Evolutionary conservation across 2,329 filamentous ascomycete species (phyloP).

Genomic region (Neofusicoccum sp.): DNA sequence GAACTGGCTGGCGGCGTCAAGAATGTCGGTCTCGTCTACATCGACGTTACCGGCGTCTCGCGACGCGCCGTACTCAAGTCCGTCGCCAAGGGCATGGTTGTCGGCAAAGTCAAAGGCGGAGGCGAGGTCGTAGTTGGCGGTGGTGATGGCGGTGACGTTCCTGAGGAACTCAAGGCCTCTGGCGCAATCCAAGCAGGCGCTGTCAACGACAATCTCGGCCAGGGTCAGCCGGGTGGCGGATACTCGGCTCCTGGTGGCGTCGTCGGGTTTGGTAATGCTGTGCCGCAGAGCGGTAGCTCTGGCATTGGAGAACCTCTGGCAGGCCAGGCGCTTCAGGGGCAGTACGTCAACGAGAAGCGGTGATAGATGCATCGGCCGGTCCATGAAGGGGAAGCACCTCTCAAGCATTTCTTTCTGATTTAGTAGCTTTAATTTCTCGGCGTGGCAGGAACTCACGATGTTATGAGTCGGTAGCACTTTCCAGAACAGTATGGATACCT

Average conservation of each 20-base stretch:
- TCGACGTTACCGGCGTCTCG: conserved; percentile 92
- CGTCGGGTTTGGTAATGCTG: conserved; percentile 40
- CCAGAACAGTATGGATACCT: neutral
- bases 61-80: conserved; percentile 88
- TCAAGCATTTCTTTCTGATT: neutral
- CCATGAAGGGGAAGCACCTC: too few species aligned
- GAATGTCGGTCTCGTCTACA: conserved; percentile 96
- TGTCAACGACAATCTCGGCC: conserved; percentile 34
- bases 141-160: conserved; percentile 55
- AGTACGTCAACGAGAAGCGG: conserved; percentile 20
- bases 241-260: conserved; percentile 29
- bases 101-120: conserved; percentile 75
- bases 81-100: conserved; percentile 92
- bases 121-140: conserved; percentile 75
- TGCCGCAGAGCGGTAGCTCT: conserved; percentile 37
- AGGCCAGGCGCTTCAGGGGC: conserved; percentile 14
- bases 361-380: neutral
- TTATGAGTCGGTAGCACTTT: conserved; percentile 11
- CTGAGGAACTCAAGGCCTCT: conserved; percentile 38
- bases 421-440: neutral
- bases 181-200: conserved; percentile 23
- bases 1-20: conserved; percentile 84
- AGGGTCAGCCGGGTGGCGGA: conserved; percentile 29
- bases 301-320: conserved; percentile 40
- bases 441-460: conserved; percentile 16